Percentiles rank a stretch among this genome's conserved stretches.
Evolutionary conservation across 2,329 filamentous ascomycete species (phyloP).

Genomic region (Sarocladiaceae sp.): DNA sequence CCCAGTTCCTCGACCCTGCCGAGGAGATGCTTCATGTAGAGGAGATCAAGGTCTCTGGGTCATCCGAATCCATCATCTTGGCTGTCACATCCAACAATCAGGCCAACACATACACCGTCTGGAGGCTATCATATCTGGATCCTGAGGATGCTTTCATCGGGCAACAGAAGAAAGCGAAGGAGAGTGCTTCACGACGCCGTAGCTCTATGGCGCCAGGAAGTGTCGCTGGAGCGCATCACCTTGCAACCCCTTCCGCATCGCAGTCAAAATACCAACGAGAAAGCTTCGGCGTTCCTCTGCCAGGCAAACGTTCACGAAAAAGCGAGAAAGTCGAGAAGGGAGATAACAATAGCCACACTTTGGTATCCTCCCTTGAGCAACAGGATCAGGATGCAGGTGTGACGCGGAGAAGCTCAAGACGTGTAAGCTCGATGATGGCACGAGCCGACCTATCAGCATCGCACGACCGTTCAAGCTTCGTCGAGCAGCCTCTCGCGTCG

Average conservation of each 20-base stretch:
- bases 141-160: conserved; percentile 53
- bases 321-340: conserved; percentile 38
- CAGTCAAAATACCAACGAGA: conserved; percentile 61
- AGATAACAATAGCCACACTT: conserved; percentile 39
- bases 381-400: conserved; percentile 49
- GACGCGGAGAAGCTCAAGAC: conserved; percentile 57
- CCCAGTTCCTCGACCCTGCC: conserved; percentile 59
- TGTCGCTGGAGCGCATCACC: conserved; percentile 28
- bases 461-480: conserved; percentile 74
- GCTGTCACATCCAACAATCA: conserved; percentile 77
- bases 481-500: conserved; percentile 48
- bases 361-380: conserved; percentile 66
- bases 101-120: conserved; percentile 72
- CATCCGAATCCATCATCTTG: conserved; percentile 53
- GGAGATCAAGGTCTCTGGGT: conserved; percentile 50
- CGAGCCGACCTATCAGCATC: conserved; percentile 80
- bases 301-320: conserved; percentile 48
- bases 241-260: conserved; percentile 69
- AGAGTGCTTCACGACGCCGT: conserved; percentile 45
- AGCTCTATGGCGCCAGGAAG: conserved; percentile 58
- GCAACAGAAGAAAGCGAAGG: conserved; percentile 38
- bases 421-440: conserved; percentile 87
- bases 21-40: conserved; percentile 86
- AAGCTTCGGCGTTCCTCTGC: conserved; percentile 60
- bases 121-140: conserved; percentile 73